These are phyloP conservation scores for Cladosporium sp. DNA, from an alignment of 2,329 filamentous ascomycete species.

Conservation along the genomic window DNA sequence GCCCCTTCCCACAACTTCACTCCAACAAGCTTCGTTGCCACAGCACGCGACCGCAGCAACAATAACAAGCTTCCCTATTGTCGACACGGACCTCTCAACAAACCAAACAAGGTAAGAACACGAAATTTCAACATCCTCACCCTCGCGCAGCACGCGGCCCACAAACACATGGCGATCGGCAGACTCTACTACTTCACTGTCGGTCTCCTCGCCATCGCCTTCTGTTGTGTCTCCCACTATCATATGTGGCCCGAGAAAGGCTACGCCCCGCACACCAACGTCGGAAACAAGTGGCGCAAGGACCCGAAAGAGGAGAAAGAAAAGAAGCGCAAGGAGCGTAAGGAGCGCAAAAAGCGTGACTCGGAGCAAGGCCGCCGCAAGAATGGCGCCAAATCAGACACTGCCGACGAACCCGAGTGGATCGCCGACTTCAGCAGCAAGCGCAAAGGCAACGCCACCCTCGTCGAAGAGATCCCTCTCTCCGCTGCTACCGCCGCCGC, in stretches of 20 bases:
- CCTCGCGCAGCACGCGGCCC: not conserved
- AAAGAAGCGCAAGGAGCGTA: slow-evolving; percentile 12
- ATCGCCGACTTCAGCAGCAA: slow-evolving; percentile 5
- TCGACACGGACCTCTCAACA: not conserved
- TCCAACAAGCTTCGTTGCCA: not conserved
- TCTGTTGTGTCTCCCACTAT: slow-evolving; percentile 22
- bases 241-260: slow-evolving; percentile 19
- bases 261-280: slow-evolving; percentile 17
- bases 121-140: not conserved
- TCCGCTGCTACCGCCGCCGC: not conserved
- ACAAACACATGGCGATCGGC: slow-evolving; percentile 22
- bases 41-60: not conserved
- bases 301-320: slow-evolving; percentile 6
- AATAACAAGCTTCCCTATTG: slow-evolving; percentile 16
- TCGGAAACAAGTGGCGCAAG: slow-evolving; percentile 17
- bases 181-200: slow-evolving; percentile 25
- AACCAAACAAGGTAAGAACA: not conserved
- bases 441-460: not conserved
- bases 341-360: slow-evolving; percentile 2
- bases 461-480: not conserved
- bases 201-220: slow-evolving; percentile 15
- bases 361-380: not conserved
- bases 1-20: not conserved
- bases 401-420: slow-evolving; percentile 1
- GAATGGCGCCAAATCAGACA: not conserved